Evolutionary conservation across 2,329 filamentous ascomycete species (phyloP), one percentile per base, ranked within the genome.

Genomic region (Aspergillus pseudoterreus): DNA sequence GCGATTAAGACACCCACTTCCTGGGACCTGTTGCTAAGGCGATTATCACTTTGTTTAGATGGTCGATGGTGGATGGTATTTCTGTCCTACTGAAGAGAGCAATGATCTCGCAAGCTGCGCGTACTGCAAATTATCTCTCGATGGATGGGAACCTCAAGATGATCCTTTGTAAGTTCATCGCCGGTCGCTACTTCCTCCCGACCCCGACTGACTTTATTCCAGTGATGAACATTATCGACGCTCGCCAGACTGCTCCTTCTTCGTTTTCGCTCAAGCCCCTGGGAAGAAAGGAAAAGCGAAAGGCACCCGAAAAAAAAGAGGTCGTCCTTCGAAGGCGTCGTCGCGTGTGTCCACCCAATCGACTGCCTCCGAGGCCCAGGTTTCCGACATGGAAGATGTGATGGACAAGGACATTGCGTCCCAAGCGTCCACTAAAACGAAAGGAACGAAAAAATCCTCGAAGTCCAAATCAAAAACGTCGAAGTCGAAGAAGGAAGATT

Each of bases 71-170:
- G 94, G 94, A 10, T 99, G 92, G 92, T 91, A 88, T 66, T 96
- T 92, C 72, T 95, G 91, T 21, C 92, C 94, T 0, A 89, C 84
- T 5, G 75, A 82, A 41, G 90, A 92, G 41, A 90, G 85, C 11
- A 86, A 94, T 58, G 94, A 99, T 69, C 89, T 92, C 74, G 89
- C 90, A 9, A 94, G 88, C 10, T 99, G 94, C 68, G 81, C 88
- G 24, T 96, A 97, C 72, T 99, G 94, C 74, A 84, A 88, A 51
- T 75, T 97, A 14, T 90, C 87, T 10, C 80, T 99, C 10, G 92
- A 97, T 69, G 91, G 91, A 6, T 99, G 95, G 94, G 94, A 97
- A 66, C 86, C 87, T 1, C 85, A 86, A 53, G 94, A 99, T 69
- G 90, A 95, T 66, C 94, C 94, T 55, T 82, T 87, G 85, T 91